Evolutionary conservation across 768 basidiomycete genomes (phyloP), one percentile per base, ranked within the genome.

Genomic region (Heimioporus sp.): DNA sequence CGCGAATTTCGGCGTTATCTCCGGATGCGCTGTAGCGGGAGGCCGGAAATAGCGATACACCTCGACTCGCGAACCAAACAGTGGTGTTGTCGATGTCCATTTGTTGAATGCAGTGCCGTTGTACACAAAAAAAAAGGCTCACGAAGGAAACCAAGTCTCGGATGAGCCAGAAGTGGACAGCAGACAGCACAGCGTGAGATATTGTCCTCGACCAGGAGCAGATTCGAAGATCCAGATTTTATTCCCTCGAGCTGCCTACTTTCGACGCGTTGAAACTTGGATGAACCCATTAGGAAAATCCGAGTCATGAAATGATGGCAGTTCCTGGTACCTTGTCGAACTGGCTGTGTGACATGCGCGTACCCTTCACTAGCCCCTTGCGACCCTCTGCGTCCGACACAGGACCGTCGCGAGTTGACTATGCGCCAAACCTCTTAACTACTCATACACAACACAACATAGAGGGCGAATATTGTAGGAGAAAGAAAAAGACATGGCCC

Each of bases 311-410:
- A 28, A 5, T 28, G 20, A 8, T 28, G 30, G 15, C n/a, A 31
- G 62, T 64, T 19, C 61, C 61, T 63, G 61, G 62, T 63, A 40
- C 62, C 62, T 63, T 42, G 10, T 15, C 24, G n/a, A 36, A 24
- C 38, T 20, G 53, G 61, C 61, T 58, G 63, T 57, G 55, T 43
- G 30, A 37, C 41, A 49, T 31, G 37, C 57, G n/a, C 24, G 24
- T 28, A 28, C 41, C 32, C 44, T 59, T 35, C 35, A 21, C 57
- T 46, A 43, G 39, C 30, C 50, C 13, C 34, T 43, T 52, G 49
- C 45, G 43, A 46, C 31, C 55, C 45, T 48, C 20, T n/a, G 20
- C 39, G 15, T 10, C 28, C 10, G 44, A 31, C 51, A 54, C 49
- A 36, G 51, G 46, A 51, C 13, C 5, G 15, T 47, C 45, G 34